Base-by-base conservation (phyloP, 495 filamentous ascomycete species). In the Xylaria nigripes region DNA sequence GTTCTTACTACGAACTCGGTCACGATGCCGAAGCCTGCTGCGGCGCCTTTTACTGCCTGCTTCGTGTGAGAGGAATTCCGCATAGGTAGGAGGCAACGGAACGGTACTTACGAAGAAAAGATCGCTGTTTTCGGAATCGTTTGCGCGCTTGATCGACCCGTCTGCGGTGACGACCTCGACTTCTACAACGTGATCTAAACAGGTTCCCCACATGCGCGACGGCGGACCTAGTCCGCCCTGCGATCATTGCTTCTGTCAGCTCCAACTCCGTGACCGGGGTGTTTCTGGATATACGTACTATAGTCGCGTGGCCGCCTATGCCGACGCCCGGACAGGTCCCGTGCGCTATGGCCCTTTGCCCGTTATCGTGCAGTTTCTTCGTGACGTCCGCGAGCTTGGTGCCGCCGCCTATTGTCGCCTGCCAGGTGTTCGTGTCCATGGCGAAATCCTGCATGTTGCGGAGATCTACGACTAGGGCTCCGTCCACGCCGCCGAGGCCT, bases 251-350 rank as follows among this genome's bases (percentile, higher is more conserved):
- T 30, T 5, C 21, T 48, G 12, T 32, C 34, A 18, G 6, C 3
- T 3, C 32, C 6, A 5, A 2, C 16, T 1, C 22, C 45, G 25
- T 16, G 18, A 30, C 45, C 6, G 24, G 23, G 6, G 6, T 21
- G 29, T 8, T 16, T 9, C 32, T 19, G 21, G 2, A 36, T 16
- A 52, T 2, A 54, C 67, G 55, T 57, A 74, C 78, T 58, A 80
- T 78, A 10, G 83, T 84, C 45, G 79, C 75, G 64, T 92, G 88
- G 5, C 88, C 88, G 21, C 83, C 86, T 19, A 86, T 76, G 15
- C 88, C 88, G n/a, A 77, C 71, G 5, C 69, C 68, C 23, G 84
- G 78, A 52, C 80, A 85, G 12, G 80, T 80, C 16, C 84, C 86
- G 57, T 87, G 87, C 0, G 86, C 65, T 5, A 90, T 76, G 13